Conservation (phyloP, 164 flowering plant genomes). For the Vitis amurensis region DNA sequence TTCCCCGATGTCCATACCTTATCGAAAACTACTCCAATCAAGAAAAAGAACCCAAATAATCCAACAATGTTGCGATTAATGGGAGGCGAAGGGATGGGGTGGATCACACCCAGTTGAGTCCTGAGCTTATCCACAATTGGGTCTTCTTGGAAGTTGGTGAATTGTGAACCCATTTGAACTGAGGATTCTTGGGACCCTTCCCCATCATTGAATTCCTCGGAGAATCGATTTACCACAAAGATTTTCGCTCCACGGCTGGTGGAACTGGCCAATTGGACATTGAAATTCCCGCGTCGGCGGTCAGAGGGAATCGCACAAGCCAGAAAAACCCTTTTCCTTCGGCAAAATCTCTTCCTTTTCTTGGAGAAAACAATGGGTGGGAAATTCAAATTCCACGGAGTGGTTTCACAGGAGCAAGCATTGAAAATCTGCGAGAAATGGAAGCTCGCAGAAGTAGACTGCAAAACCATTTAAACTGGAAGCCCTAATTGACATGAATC, state of each 20-base stretch:
- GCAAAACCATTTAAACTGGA: conserved; percentile 42
- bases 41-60: conserved; percentile 84
- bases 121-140: conserved; percentile 87
- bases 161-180: conserved; percentile 46
- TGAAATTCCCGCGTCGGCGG: conserved; percentile 23
- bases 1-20: conserved; percentile 86
- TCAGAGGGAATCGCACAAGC: conserved; percentile 25
- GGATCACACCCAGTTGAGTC: conserved; percentile 87
- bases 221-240: conserved; percentile 39
- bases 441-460: conserved; percentile 35
- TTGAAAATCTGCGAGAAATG: conserved; percentile 11
- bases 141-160: conserved; percentile 65
- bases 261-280: conserved; percentile 26
- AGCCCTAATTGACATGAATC: conserved; percentile 14
- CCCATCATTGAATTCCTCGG: conserved; percentile 42
- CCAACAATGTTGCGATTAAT: conserved; percentile 60
- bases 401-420: conserved; percentile 15
- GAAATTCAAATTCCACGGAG: not conserved
- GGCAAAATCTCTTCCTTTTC: conserved; percentile 4
- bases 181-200: conserved; percentile 27
- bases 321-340: conserved; percentile 16
- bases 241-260: conserved; percentile 34
- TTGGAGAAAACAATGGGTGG: not conserved
- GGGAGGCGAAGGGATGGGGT: conserved; percentile 89
- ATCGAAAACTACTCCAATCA: conserved; percentile 86